Evolutionary conservation across 371 early-diverging fungal species (phyloP).

Genomic region (Haplosporangium sp.): DNA sequence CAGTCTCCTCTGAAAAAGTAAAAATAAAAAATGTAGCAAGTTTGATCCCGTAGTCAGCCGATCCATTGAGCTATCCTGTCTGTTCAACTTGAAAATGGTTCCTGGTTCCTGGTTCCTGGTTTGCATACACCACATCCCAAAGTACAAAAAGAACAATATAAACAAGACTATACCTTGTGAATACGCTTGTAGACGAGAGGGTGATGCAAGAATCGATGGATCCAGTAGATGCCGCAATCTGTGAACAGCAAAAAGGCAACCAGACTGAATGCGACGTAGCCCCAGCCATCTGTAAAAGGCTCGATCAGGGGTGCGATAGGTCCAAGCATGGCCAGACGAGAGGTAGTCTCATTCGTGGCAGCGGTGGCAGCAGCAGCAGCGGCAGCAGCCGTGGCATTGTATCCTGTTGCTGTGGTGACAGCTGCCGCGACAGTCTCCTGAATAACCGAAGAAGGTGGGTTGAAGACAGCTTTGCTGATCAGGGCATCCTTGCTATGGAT

Average conservation of each 20-base stretch:
- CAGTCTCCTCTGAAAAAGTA: too few relatives aligned
- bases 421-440: slow-evolving; percentile 43
- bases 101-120: too few relatives aligned
- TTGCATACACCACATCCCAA: too few relatives aligned
- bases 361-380: slow-evolving; percentile 19
- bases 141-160: too few relatives aligned
- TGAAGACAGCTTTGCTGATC: slow-evolving; percentile 3
- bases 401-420: slow-evolving; percentile 15
- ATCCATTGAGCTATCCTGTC: too few relatives aligned
- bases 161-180: slow-evolving; percentile 89
- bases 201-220: slow-evolving; percentile 92
- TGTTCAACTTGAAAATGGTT: too few relatives aligned
- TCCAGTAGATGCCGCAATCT: slow-evolving; percentile 94
- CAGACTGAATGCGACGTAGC: slow-evolving; percentile 73
- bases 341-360: slow-evolving; percentile 9
- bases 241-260: slow-evolving; percentile 89
- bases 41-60: too few relatives aligned
- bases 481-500: slow-evolving; percentile 53
- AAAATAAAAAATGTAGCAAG: too few relatives aligned
- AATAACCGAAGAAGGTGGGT: slow-evolving; percentile 29
- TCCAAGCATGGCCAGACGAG: slow-evolving; percentile 26
- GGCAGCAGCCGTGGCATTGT: slow-evolving; percentile 25
- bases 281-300: slow-evolving; percentile 66
- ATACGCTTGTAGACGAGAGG: slow-evolving; percentile 86
- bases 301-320: slow-evolving; percentile 30